These are phyloP conservation scores for Rhododendron ovatum DNA, from an alignment of 148 eudicot genomes.

Conservation along the genomic window DNA sequence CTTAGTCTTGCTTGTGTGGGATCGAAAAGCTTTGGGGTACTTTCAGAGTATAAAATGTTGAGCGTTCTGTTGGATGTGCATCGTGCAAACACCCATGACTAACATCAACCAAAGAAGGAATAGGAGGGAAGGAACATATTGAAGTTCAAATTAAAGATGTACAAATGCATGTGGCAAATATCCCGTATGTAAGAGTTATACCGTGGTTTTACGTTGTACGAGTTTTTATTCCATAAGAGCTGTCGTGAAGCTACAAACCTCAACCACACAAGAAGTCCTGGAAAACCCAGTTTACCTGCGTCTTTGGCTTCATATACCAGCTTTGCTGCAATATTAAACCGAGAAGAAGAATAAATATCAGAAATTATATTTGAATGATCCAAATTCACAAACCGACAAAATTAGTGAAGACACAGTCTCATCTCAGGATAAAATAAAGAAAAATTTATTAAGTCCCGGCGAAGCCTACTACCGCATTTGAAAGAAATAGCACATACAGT, in stretches of 20 bases:
- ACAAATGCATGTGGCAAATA: no score
- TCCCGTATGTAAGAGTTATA: neutral
- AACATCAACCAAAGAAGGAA: no score
- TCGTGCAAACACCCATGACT: no score
- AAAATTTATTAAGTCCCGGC: neutral
- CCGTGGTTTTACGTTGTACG: conserved; percentile 90
- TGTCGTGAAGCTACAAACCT: conserved; percentile 97
- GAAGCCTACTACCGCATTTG: neutral
- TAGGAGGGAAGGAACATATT: no score
- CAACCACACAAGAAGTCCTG: conserved; percentile 96
- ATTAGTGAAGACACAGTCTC: neutral
- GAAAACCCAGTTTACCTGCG: conserved; percentile 87
- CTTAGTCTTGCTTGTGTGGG: no score
- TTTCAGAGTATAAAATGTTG: no score
- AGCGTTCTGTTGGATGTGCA: no score
- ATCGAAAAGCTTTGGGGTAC: no score
- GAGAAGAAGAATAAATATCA: conserved; percentile 17
- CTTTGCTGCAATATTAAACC: conserved; percentile 95
- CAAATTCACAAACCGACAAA: neutral
- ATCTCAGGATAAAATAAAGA: neutral
- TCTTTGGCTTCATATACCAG: conserved; percentile 66
- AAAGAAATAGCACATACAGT: neutral
- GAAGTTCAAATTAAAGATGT: no score
- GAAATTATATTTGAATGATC: neutral
- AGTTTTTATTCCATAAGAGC: conserved; percentile 95